phyloP scores from a whole-genome alignment of 305 asterid genomes.

The Coffea humblotiana region DNA sequence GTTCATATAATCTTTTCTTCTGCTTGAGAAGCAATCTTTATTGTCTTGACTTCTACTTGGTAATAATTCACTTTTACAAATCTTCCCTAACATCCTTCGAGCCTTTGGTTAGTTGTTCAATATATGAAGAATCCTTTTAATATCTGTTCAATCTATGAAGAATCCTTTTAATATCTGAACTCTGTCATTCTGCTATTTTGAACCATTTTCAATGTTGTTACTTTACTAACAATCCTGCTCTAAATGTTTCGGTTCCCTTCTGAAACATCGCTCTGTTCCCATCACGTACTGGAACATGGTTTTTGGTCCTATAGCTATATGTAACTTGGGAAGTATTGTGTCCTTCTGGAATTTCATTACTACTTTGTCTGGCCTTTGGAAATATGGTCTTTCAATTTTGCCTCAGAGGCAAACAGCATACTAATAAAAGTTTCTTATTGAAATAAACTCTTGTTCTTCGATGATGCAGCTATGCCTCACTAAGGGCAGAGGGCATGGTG shows the following conservation, averaged over 20 bases:
- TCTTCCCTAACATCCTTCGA: neutral
- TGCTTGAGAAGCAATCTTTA: neutral
- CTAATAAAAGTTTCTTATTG: neutral
- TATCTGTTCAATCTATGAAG: too few relatives aligned
- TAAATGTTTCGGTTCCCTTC: neutral
- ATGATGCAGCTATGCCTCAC: neutral
- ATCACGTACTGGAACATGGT: neutral
- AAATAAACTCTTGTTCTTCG: neutral
- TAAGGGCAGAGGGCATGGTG: neutral
- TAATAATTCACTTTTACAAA: neutral
- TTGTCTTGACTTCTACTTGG: neutral
- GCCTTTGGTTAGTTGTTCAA: neutral
- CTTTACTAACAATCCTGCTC: neutral
- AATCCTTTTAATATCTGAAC: neutral
- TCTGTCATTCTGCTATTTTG: neutral
- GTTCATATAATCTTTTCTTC: neutral
- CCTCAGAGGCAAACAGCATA: neutral
- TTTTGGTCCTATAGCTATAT: neutral
- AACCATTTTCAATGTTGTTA: neutral
- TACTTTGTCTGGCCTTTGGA: neutral
- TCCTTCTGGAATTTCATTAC: neutral
- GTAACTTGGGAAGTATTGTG: neutral
- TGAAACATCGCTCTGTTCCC: neutral
- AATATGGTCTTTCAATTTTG: neutral
- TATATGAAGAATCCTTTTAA: neutral